Base-by-base conservation (phyloP, 1,139 yeast genomes). In the Lodderomyces elongisporus region DNA sequence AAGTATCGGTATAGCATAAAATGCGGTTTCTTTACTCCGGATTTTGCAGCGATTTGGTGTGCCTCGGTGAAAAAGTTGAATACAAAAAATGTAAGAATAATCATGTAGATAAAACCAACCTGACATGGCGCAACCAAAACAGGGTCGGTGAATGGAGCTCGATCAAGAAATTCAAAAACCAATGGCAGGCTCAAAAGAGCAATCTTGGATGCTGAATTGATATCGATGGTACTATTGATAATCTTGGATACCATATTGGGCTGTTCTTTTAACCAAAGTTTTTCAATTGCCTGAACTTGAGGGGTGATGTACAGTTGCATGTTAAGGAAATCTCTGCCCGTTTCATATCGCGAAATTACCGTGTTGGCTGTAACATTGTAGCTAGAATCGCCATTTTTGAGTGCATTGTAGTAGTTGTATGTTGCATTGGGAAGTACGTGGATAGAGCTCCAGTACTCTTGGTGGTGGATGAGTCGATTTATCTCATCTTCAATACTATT, bases 41-140 rank as follows among this genome's bases (percentile, higher is more conserved):
- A 41, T 32, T 43, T 41, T 3, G 73, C 60, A 32, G 80, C 65
- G 22, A 62, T 52, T 40, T 56, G 56, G 50, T 82, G 84, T 21
- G 76, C 51, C 4, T 73, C 74, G 14, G 62, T 64, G 51, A 79
- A 78, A 51, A 80, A 68, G 39, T 75, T 71, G 47, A 79, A 69
- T 42, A 75, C 77, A 55, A 66, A 59, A 40, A 67, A 62, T 10
- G 94, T 77, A 36, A 84, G 58, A 54, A 85, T 78, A 44, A 85
- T 72, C 52, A 81, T 65, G 55, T 77, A 85, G 54, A 85, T 82
- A 38, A 82, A 65, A 32, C 95, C 95, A 43, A 84, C 79, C 52
- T 81, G 85, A 4, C 77, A 55, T 2, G 89, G 85, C 1, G 85
- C 87, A 14, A 69, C 46, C 16, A 79, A 51, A 3, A 72, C 76